Base-by-base conservation (phyloP, 2,329 filamentous ascomycete genomes). In the Cryphonectria naterciae region DNA sequence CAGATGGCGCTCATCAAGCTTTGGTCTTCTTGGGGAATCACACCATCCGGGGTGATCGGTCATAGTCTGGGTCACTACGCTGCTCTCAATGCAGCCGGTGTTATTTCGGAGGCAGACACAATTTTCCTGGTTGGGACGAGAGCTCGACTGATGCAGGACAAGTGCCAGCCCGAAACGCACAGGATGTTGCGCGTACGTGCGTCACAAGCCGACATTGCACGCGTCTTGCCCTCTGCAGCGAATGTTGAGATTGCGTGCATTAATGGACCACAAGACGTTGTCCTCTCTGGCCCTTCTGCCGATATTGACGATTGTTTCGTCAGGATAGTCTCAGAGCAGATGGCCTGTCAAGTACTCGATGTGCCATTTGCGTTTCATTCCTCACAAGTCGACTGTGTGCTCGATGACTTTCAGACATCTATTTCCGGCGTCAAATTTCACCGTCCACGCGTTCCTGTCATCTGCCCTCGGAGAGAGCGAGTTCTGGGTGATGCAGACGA, bases 41-140 rank as follows among this genome's bases (percentile, higher is more conserved):
- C 22, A 4, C 65, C 65, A n/a, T 83, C 85, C 22, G 86, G 82
- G 7, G 87, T 89, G 1, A 78, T 89, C 19, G 88, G 88, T 25
- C 88, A 89, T 79, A 92, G 90, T 75, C 82, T 94, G 39, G 92
- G 92, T 68, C 91, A 94, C 79, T 93, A 93, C 75, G 91, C 92
- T 52, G 91, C 92, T 56, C 83, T 90, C 2, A 83, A 87, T 74
- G 83, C 87, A 63, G 86, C 87, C 69, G 88, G 87, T 68, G 87
- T 90, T 60, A 81, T 90, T 62, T 88, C 87, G 17, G 84, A 84
- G 32, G 81, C 83, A 70, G 88, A 90, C 77, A 86, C 88, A 77
- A 81, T 92, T 39, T 86, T 86, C 61, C 80, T 91, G 4, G 87
- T 90, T 61, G 88, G 88, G 15, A 74, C 81, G 65, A 83, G 89